phyloP scores from a whole-genome alignment of 768 basidiomycete species.

The Neoboletus magnificus region DNA sequence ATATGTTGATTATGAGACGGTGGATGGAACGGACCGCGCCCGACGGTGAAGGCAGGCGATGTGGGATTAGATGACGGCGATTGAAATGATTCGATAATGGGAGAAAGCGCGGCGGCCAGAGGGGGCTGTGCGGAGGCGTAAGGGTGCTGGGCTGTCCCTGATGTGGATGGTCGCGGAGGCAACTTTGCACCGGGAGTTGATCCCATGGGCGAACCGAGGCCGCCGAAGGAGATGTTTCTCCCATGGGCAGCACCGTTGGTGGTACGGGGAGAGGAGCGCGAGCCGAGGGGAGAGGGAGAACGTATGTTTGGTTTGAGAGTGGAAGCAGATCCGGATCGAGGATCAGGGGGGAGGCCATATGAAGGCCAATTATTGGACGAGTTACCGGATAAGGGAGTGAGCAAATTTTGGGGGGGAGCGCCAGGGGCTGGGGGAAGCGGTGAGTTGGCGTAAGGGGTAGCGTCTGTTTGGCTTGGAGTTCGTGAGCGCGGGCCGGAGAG shows the following conservation, averaged over 20 bases:
- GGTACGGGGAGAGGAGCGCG: conserved; percentile 35
- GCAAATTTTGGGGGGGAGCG: conserved; percentile 31
- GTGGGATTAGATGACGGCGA: conserved; percentile 36
- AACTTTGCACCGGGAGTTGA: conserved; percentile 39
- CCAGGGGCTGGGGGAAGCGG: conserved; percentile 41
- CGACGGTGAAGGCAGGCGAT: conserved; percentile 55
- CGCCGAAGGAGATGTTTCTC: conserved; percentile 50
- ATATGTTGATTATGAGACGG: conserved; percentile 40
- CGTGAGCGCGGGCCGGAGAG: conserved; percentile 36
- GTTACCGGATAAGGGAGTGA: conserved; percentile 36
- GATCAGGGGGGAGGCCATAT: conserved; percentile 59
- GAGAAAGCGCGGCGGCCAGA: conserved; percentile 51
- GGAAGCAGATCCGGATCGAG: conserved; percentile 50
- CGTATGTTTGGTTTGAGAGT: conserved; percentile 41
- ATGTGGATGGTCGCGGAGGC: conserved; percentile 43
- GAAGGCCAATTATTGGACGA: conserved; percentile 41
- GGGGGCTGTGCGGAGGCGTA: conserved; percentile 55
- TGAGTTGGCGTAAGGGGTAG: conserved; percentile 42
- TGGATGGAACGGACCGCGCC: conserved; percentile 58
- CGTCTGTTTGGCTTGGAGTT: conserved; percentile 59
- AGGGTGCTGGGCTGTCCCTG: conserved; percentile 48
- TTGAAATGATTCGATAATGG: conserved; percentile 65
- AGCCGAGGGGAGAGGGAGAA: conserved; percentile 26
- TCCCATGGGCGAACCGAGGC: conserved; percentile 39
- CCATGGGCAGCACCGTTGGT: conserved; percentile 46